Conservation (phyloP, 2,329 filamentous ascomycete species). For the Cordyceps javanica region DNA sequence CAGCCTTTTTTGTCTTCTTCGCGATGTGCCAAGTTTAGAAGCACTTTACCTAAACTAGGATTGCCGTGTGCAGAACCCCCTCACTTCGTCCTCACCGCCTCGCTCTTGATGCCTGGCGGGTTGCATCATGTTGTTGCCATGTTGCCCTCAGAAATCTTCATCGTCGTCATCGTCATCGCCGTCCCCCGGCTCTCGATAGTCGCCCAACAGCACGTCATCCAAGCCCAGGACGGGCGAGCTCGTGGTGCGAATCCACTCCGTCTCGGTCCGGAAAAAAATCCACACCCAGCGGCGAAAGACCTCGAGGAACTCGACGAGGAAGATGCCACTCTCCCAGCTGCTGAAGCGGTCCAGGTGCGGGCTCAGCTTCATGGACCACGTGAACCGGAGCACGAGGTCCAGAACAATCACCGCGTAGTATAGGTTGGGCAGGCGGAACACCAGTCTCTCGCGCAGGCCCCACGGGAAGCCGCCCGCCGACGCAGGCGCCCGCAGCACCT, state of each 20-base stretch:
- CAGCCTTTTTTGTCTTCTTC: not conserved
- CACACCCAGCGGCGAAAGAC: constrained; percentile 88
- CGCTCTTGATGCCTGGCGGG: too few relatives aligned
- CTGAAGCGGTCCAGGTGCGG: constrained; percentile 76
- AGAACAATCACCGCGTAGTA: constrained; percentile 79
- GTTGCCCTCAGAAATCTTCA: not conserved
- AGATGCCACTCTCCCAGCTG: constrained; percentile 84
- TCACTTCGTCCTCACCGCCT: not conserved
- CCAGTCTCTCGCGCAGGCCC: constrained; percentile 68
- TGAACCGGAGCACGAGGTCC: constrained; percentile 78
- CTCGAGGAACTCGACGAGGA: constrained; percentile 80
- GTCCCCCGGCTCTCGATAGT: constrained; percentile 58
- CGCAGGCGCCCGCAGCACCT: constrained; percentile 40
- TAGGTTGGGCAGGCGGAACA: constrained; percentile 63
- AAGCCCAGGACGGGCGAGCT: constrained; percentile 44
- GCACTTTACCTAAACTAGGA: not conserved
- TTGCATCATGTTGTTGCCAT: too few relatives aligned
- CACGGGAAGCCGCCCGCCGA: constrained; percentile 56
- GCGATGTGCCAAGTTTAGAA: not conserved
- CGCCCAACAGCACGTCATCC: constrained; percentile 70
- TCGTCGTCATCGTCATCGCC: constrained; percentile 26
- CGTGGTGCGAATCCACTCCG: constrained; percentile 71
- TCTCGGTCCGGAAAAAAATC: constrained; percentile 94
- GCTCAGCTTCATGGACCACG: constrained; percentile 85
- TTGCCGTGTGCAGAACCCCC: not conserved